A percentile compares a stretch with the other conserved stretches of the same genome.
phyloP scores from a whole-genome alignment of 2,329 filamentous ascomycete species.

The Talaromyces sp. region DNA sequence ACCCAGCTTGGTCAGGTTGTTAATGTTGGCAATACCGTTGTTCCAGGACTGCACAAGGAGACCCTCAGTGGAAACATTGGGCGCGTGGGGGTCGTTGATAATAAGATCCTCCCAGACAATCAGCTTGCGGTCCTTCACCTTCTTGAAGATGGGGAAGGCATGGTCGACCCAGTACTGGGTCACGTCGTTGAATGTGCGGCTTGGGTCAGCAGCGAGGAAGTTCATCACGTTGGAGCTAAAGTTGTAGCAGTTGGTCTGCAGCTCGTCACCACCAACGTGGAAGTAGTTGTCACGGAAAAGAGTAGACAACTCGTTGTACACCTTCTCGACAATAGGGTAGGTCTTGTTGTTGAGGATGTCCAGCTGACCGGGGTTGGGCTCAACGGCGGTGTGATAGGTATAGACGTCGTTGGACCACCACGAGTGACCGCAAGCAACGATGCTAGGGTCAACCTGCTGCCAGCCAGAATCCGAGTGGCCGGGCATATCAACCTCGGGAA shows the following conservation, averaged over 20 bases:
- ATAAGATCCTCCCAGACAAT: conserved; percentile 56
- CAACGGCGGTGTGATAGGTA: conserved; percentile 50
- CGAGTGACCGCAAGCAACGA: conserved; percentile 52
- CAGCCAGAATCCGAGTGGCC: conserved; percentile 53
- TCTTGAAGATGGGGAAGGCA: conserved; percentile 47
- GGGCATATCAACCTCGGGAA: conserved; percentile 61
- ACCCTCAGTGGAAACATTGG: conserved; percentile 46
- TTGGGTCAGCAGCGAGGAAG: conserved; percentile 49
- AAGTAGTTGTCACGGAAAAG: conserved; percentile 52
- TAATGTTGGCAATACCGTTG: conserved; percentile 48
- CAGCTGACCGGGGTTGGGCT: conserved; percentile 54
- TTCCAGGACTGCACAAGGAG: conserved; percentile 52
- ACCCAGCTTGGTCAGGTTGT: conserved; percentile 46
- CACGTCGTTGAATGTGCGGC: conserved; percentile 48
- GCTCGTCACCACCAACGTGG: conserved; percentile 53
- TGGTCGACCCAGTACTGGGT: conserved; percentile 52
- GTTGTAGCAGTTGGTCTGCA: conserved; percentile 55
- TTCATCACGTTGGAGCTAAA: conserved; percentile 46
- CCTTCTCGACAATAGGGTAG: conserved; percentile 49
- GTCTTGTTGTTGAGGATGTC: conserved; percentile 53
- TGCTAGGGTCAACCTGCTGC: conserved; percentile 52
- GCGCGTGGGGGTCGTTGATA: conserved; percentile 41
- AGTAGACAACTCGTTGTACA: conserved; percentile 49
- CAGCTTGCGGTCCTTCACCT: conserved; percentile 41
- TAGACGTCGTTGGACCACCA: conserved; percentile 60